Evolutionary conservation across 768 basidiomycete genomes (phyloP), one percentile per base, ranked within the genome.

Genomic region (Leccinum variicolor): DNA sequence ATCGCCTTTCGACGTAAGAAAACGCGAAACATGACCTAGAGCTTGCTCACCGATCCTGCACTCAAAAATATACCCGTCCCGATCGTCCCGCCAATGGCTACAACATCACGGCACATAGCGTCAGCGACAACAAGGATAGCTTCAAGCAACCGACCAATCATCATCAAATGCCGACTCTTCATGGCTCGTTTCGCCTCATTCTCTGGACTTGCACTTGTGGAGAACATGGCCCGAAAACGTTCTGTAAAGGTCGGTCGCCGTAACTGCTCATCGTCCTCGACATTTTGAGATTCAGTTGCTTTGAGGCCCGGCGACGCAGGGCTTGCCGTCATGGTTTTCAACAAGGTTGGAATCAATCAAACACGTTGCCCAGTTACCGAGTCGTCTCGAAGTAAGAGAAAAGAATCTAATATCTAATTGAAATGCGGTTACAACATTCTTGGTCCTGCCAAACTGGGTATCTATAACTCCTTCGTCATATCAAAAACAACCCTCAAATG

Each of bases 31-130:
- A 3, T 19, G n/a, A 41, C 41, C n/a, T 11, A 11, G n/a, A 19
- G 17, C 8, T 1, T 4, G 63, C 79, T 43, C 53, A 81, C 81
- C 50, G 80, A 78, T 49, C 83, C 84, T 39, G 81, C 82, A 65
- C 82, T 82, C 65, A 85, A 72, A 63, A 85, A 85, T 45, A 85
- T 83, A 50, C 84, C 83, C 2, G 81, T 82, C n/a, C 81, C 81
- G 41, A 83, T 83, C 0, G 82, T 84, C 0, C 82, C 81, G 17
- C 82, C 81, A 56, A 83, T 81, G 23, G 81, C 81, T 80, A 52
- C 10, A 46, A 52, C 11, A 47, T 41, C 41, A 41, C 10, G 4
- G n/a, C 19, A 19, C n/a, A 41, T 41, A 19, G 39, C 7, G 26
- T 55, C 23, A 28, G n/a, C n/a, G 2, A 55, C 15, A 41, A 15